phyloP scores from a whole-genome alignment of 2,329 filamentous ascomycete species.

The Diaporthe vaccinii region DNA sequence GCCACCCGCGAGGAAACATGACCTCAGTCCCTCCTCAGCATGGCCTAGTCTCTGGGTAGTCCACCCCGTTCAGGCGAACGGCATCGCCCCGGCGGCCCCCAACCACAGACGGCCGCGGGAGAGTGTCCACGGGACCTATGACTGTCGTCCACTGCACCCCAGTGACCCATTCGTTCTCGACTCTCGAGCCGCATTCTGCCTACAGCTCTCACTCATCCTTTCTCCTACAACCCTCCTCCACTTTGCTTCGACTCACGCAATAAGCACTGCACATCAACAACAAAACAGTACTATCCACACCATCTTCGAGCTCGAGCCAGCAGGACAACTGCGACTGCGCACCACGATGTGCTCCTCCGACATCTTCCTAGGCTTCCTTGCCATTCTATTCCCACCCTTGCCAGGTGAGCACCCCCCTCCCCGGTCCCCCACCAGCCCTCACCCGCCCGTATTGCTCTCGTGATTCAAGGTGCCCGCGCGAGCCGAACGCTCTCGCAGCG shows the following conservation, averaged over 20 bases:
- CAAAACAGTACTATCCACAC: background rate
- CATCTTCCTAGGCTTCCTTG: conserved; percentile 74
- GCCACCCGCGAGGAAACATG: conserved; percentile 36
- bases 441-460: background rate
- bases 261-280: background rate
- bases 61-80: conserved; percentile 1
- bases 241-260: background rate
- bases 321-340: background rate
- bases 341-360: conserved; percentile 70
- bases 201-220: conserved; percentile 6
- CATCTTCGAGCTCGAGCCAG: background rate
- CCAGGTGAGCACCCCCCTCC: conserved; percentile 63
- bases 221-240: conserved; percentile 21
- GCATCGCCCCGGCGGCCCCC: conserved; percentile 12
- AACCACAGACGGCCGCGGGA: background rate
- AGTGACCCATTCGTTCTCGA: conserved; percentile 23
- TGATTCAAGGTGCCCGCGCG: background rate
- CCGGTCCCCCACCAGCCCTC: background rate
- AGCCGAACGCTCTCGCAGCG: background rate
- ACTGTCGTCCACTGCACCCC: background rate
- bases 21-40: conserved; percentile 28
- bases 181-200: conserved; percentile 21
- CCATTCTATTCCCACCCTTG: conserved; percentile 75
- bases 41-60: background rate
- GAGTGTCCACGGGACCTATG: background rate